phyloP scores from a whole-genome alignment of 768 basidiomycete genomes.

The Podaxis sp. region DNA sequence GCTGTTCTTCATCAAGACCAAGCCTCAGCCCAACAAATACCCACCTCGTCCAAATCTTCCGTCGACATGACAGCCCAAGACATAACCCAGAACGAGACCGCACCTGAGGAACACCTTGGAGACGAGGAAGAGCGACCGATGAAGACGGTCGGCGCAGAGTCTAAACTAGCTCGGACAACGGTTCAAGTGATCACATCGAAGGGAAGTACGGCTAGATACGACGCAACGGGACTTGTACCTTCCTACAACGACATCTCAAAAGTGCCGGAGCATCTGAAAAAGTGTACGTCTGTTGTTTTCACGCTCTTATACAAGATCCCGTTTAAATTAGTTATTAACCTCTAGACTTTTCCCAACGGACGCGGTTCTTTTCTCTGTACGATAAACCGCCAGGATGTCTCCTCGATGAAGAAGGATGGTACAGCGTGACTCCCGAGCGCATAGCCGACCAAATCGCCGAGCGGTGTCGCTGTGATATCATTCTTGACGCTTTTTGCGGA shows the following conservation, averaged over 20 bases:
- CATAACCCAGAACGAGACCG: not conserved
- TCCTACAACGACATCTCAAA: conserved; percentile 63
- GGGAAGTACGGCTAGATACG: conserved; percentile 38
- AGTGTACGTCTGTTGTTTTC: conserved; percentile 59
- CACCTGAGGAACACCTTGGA: not conserved
- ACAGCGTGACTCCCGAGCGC: conserved; percentile 90
- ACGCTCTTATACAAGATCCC: not conserved
- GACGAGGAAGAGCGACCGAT: not conserved
- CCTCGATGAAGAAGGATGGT: conserved; percentile 97
- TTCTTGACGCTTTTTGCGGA: conserved; percentile 95
- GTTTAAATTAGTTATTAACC: not conserved
- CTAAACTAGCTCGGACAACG: not conserved
- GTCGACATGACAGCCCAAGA: not conserved
- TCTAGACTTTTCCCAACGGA: conserved; percentile 84
- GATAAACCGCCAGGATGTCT: conserved; percentile 71
- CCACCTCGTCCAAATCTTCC: not conserved
- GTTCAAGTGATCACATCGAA: not conserved
- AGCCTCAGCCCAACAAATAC: not conserved
- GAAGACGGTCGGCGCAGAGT: not conserved
- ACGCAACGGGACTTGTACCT: conserved; percentile 74
- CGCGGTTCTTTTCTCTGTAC: conserved; percentile 79
- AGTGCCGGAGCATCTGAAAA: conserved; percentile 76
- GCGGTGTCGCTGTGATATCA: conserved; percentile 79
- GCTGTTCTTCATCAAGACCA: conserved; percentile 5
- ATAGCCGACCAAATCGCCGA: conserved; percentile 95